A percentile compares a stretch with the other conserved stretches of the same genome.
Evolutionary conservation across 805 yeast genomes (phyloP).

Genomic region (Clavispora phyllophila): DNA sequence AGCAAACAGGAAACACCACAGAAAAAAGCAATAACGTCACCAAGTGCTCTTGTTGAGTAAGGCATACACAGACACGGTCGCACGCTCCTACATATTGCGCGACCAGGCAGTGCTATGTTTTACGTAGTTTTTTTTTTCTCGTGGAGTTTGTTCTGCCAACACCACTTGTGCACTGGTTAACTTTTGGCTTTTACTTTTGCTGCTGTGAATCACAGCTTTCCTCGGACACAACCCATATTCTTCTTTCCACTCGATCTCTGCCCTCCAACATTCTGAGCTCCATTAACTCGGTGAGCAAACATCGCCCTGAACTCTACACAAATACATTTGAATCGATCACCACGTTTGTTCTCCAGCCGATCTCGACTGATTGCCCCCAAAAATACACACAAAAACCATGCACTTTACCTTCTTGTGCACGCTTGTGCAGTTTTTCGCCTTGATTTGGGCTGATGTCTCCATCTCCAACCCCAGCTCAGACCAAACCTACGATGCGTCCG

Average conservation of each 20-base stretch:
- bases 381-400: not conserved
- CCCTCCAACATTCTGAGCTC: not conserved
- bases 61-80: not conserved
- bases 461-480: slow-evolving; percentile 40
- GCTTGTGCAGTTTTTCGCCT: slow-evolving; percentile 7
- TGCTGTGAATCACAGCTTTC: too few relatives aligned
- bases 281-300: not conserved
- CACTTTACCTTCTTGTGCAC: slow-evolving; percentile 5
- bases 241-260: not conserved
- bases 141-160: not conserved
- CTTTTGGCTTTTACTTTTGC: not conserved
- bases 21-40: not conserved
- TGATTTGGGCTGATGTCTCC: slow-evolving; percentile 44
- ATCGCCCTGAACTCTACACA: not conserved
- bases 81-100: not conserved
- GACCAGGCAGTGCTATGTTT: not conserved
- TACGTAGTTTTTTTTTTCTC: not conserved
- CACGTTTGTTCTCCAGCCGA: not conserved
- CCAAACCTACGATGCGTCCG: slow-evolving; percentile 32
- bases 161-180: not conserved
- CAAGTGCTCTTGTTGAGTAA: too few relatives aligned
- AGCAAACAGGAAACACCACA: too few relatives aligned
- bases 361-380: not conserved
- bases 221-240: too few relatives aligned
- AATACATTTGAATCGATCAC: not conserved